Evolutionary conservation across 768 basidiomycete species (phyloP), one percentile per base, ranked within the genome.

Genomic region (Lactifluus echinatus): DNA sequence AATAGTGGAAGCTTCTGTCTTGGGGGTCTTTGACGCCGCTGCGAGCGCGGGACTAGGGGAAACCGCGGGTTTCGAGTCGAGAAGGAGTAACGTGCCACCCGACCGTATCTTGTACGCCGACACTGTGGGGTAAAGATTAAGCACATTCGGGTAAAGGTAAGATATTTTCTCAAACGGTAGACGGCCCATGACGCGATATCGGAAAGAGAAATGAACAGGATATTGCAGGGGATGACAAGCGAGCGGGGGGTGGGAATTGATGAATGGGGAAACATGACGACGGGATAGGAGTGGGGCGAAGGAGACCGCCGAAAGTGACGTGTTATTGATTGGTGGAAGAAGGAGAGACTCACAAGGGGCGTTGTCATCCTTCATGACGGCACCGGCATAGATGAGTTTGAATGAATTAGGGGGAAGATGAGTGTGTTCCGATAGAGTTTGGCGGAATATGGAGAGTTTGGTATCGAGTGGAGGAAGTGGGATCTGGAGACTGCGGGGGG

Each of bases 371-470:
- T 85, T 87, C 80, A 97, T 87, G 69, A 96, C 80, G 1, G 90
- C 93, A 37, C 95, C 95, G 45, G 87, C 82, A 72, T 88, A 85
- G 61, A 98, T 83, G 66, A 98, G 79, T 69, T 93, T 91, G 78
- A 96, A 90, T 28, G 80, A 79, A 62, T 78, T 66, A 28, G 71
- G 69, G 0, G 85, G 80, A 12, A 97, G 77, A 53, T 84, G 83
- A 2, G 89, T 93, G 65, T 85, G 81, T 5, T 84, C 77, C 14
- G 89, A 84, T 50, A 96, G 73, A 21, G 78, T 75, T 3, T 75
- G 63, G 37, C 87, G 79, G 50, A 94, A 70, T 8, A 71, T 70
- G 24, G 74, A 73, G 46, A 93, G 78, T 12, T 78, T 78, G 0
- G 87, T 80, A 50, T 77, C 66, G 19, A 76, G 80, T 0, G 78